phyloP scores from a whole-genome alignment of 148 eudicot species.

The Camellia japonica region DNA sequence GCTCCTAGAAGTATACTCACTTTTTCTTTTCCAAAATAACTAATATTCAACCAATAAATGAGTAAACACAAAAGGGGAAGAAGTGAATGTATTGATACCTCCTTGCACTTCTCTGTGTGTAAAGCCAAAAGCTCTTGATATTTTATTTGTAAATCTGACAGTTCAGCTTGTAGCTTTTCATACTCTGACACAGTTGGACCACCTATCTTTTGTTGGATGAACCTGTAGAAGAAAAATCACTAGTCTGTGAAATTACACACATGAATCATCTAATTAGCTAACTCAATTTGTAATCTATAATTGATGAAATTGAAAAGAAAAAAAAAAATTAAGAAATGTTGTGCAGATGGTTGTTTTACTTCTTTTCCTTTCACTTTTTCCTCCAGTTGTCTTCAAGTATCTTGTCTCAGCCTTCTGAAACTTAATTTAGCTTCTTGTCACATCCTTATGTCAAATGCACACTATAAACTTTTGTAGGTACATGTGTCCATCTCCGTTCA shows the following conservation, averaged over 20 bases:
- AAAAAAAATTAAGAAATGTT: neutral
- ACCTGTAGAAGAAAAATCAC: constrained; percentile 36
- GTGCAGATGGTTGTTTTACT: neutral
- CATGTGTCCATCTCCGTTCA: too few relatives aligned
- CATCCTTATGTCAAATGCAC: neutral
- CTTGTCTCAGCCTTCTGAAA: neutral
- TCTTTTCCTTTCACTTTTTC: neutral
- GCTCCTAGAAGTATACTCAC: neutral
- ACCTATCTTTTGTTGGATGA: constrained; percentile 87
- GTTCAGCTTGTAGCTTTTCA: constrained; percentile 76
- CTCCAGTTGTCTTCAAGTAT: neutral
- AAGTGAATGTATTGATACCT: constrained; percentile 39
- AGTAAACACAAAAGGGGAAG: neutral
- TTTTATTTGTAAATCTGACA: constrained; percentile 58
- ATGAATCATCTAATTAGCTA: neutral
- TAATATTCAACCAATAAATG: neutral
- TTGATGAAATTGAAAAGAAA: neutral
- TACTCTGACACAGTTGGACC: constrained; percentile 71
- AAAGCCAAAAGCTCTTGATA: constrained; percentile 61
- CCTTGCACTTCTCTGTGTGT: constrained; percentile 69
- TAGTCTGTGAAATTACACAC: neutral
- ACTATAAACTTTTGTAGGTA: neutral
- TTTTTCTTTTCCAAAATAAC: neutral
- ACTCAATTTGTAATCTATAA: neutral
- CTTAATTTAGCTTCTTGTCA: neutral